A percentile compares a stretch with the other conserved stretches of the same genome.
These are phyloP conservation scores for Lycium ferocissimum DNA, from an alignment of 257 asterid species.

Conservation along the genomic window DNA sequence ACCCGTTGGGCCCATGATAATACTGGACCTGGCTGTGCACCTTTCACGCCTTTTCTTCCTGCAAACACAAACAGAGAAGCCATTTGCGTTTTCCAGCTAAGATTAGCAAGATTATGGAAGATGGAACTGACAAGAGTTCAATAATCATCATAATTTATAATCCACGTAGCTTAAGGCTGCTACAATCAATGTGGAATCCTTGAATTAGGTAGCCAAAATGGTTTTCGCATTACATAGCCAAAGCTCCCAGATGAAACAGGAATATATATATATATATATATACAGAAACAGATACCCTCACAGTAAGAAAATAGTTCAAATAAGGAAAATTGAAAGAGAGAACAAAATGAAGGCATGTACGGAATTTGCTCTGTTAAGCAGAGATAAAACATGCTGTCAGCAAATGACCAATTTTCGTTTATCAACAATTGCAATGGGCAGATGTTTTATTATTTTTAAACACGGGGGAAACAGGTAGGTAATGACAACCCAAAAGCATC, in stretches of 20 bases:
- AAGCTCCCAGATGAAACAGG: neutral
- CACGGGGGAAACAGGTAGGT: neutral
- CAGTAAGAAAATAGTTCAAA: neutral
- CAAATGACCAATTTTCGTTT: neutral
- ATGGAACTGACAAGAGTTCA: neutral
- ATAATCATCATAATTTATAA: neutral
- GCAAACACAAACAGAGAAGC: conserved; percentile 28
- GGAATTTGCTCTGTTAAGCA: neutral
- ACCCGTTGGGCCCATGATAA: conserved; percentile 74
- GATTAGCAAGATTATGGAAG: neutral
- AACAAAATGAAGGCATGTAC: neutral
- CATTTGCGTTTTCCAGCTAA: conserved; percentile 11
- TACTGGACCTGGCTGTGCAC: conserved; percentile 82
- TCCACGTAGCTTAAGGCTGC: neutral
- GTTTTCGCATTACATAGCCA: conserved; percentile 5
- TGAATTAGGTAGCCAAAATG: neutral
- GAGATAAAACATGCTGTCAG: neutral
- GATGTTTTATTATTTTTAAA: neutral
- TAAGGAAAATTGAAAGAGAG: neutral
- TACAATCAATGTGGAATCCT: neutral
- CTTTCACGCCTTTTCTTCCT: conserved; percentile 86
- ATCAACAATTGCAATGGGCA: neutral
- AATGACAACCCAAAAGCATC: neutral
- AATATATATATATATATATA: neutral
- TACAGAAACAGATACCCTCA: neutral